Evolutionary conservation across 192 early-diverging fungal species (phyloP), one percentile per base, ranked within the genome.

Genomic region (Phycomyces nitens): DNA sequence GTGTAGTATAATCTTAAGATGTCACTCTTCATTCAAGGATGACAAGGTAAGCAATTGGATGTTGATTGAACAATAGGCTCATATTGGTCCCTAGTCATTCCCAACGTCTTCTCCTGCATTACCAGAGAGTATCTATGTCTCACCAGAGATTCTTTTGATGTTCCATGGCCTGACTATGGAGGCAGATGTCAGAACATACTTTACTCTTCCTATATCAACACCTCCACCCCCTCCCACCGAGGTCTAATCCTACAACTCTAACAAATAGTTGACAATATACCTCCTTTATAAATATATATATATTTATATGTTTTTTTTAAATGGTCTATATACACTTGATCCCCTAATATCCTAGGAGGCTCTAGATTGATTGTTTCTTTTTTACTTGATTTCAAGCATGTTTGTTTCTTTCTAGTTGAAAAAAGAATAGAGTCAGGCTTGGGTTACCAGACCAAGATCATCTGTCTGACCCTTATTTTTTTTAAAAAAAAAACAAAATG

Each of bases 51-150:
- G 29, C 2, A 5, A 2, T 34, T 34, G 15, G 5, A 22, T 39
- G 8, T 42, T 6, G 16, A 38, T 54, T 8, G 0, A 52, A 41
- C 40, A 1, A 8, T 22, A 50, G 16, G 2, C 16, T 38, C 12
- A 34, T 51, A 34, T 15, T 11, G 21, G 18, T n/a, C 8, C 7
- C 20, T 57, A 93, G 92, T 80, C 88, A 62, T 73, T 84, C 41
- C 92, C 90, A 24, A 64, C 75, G 1, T 80, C 77, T 22, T 83
- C 80, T 66, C 92, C 92, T 14, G 4, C 76, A n/a, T 65, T 94
- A 39, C 85, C 87, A 14, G 75, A 80, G 0, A 65, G 76, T 9
- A 65, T 89, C 42, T 76, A 86, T 23, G 63, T 78, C n/a, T 82
- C 85, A 8, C 67, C 83, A 9, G 88, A 92, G 41, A 67, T 93